Evolutionary conservation across 768 basidiomycete species (phyloP).

Genomic region (Russula emetica): DNA sequence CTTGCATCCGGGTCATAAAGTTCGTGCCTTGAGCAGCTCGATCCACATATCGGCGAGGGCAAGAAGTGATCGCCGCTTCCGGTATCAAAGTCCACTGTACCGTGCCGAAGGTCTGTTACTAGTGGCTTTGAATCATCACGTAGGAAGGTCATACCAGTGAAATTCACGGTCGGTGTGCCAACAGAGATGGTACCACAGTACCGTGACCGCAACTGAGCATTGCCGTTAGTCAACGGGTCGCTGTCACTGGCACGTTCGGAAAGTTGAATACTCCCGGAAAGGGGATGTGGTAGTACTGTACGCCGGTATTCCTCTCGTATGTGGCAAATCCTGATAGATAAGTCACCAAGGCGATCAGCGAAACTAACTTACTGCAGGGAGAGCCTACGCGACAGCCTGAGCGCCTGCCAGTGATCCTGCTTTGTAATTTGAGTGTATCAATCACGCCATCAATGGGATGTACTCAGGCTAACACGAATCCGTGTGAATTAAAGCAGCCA

Average conservation of each 20-base stretch:
- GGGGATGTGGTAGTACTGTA: slow-evolving; percentile 17
- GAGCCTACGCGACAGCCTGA: too few species aligned
- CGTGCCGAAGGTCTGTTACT: too few species aligned
- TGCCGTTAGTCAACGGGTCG: slow-evolving; percentile 10
- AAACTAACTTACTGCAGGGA: not conserved
- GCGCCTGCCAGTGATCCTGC: not conserved
- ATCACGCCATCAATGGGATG: slow-evolving; percentile 4
- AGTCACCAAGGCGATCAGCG: not conserved
- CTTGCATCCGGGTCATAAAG: slow-evolving; percentile 9
- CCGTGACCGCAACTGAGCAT: slow-evolving; percentile 20
- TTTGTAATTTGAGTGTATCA: not conserved
- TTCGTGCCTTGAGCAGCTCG: slow-evolving; percentile 31
- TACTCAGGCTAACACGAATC: too few species aligned
- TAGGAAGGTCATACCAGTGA: slow-evolving; percentile 11
- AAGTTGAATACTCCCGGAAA: not conserved
- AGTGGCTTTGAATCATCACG: not conserved
- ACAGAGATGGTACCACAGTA: slow-evolving; percentile 26
- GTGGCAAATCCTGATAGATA: slow-evolving; percentile 6
- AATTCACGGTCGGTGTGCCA: slow-evolving; percentile 21
- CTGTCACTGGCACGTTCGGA: slow-evolving; percentile 1
- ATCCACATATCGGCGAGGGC: slow-evolving; percentile 33
- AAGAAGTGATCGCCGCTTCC: slow-evolving; percentile 36
- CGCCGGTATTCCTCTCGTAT: slow-evolving; percentile 23
- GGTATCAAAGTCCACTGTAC: slow-evolving; percentile 40
- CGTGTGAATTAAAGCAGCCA: not conserved